These are phyloP conservation scores for Phascolomyces articulosus DNA, from an alignment of 371 early-diverging fungal genomes.

Conservation along the genomic window DNA sequence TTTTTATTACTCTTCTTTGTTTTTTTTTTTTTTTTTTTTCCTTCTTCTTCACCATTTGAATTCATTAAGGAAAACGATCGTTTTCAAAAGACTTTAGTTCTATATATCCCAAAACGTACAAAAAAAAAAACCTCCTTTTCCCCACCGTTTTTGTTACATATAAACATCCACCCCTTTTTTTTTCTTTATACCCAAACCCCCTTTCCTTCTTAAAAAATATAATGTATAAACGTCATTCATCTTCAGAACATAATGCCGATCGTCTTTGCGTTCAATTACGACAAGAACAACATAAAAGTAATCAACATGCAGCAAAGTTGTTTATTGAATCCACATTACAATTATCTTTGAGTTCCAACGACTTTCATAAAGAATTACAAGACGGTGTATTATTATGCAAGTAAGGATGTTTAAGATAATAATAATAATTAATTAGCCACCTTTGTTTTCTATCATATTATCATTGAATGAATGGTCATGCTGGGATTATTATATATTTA, in stretches of 20 bases:
- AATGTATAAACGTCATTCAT: constrained; percentile 5
- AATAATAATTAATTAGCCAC: too few relatives aligned
- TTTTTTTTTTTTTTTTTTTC: constrained; percentile 7
- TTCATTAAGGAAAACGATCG: too few relatives aligned
- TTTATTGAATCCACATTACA: constrained; percentile 33
- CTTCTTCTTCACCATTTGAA: too few relatives aligned
- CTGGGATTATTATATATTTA: not conserved
- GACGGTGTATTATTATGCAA: constrained; percentile 77
- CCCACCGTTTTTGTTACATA: too few relatives aligned
- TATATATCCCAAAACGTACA: not conserved
- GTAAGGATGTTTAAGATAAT: constrained; percentile 52
- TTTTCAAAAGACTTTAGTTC: too few relatives aligned
- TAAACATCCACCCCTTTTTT: not conserved
- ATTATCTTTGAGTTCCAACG: constrained; percentile 23
- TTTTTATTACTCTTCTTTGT: constrained; percentile 2
- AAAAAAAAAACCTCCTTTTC: too few relatives aligned
- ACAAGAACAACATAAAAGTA: constrained; percentile 18
- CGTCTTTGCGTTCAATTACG: constrained; percentile 12
- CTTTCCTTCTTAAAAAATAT: not conserved
- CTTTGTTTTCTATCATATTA: too few relatives aligned
- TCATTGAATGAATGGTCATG: too few relatives aligned
- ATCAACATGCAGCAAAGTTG: constrained; percentile 26
- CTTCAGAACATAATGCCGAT: constrained; percentile 10
- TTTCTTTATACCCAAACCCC: not conserved
- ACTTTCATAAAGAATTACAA: constrained; percentile 34